phyloP scores from a whole-genome alignment of 176 grass and related monocot genomes.

The Typha latifolia region DNA sequence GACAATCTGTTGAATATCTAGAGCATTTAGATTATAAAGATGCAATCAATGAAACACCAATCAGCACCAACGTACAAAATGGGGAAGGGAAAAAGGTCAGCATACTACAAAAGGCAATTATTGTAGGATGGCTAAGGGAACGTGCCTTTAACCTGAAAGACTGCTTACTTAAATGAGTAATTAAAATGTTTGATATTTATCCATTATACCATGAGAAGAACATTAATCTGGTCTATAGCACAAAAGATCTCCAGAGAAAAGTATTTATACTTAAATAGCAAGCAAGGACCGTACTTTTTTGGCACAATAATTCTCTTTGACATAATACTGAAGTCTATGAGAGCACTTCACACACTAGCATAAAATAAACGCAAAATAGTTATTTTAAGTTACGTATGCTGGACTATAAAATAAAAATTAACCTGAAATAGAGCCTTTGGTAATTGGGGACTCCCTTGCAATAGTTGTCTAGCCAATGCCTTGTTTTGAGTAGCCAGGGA shows the following conservation, averaged over 20 bases:
- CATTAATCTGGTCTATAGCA: too few relatives aligned
- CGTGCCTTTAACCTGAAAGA: not conserved
- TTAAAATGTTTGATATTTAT: too few relatives aligned
- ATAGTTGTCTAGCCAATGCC: slow-evolving; percentile 38
- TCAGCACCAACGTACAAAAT: not conserved
- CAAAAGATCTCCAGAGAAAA: too few relatives aligned
- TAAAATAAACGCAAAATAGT: slow-evolving; percentile 6
- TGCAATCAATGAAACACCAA: not conserved
- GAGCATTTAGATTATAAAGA: not conserved
- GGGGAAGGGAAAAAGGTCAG: not conserved
- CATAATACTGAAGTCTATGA: not conserved
- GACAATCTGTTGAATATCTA: slow-evolving; percentile 1
- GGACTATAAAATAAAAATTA: slow-evolving; percentile 7
- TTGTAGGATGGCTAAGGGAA: not conserved
- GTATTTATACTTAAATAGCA: not conserved
- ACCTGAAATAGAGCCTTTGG: slow-evolving; percentile 95
- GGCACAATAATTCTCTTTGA: not conserved
- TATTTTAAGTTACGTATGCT: slow-evolving; percentile 5
- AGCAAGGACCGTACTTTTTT: not conserved
- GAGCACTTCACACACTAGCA: not conserved
- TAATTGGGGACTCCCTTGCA: slow-evolving; percentile 66
- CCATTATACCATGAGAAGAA: too few relatives aligned
- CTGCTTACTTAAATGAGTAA: too few relatives aligned
- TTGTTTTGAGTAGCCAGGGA: slow-evolving; percentile 68
- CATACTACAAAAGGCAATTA: not conserved